Conservation (phyloP, 352 stramenopile species). For the Pythium apleroticum region DNA sequence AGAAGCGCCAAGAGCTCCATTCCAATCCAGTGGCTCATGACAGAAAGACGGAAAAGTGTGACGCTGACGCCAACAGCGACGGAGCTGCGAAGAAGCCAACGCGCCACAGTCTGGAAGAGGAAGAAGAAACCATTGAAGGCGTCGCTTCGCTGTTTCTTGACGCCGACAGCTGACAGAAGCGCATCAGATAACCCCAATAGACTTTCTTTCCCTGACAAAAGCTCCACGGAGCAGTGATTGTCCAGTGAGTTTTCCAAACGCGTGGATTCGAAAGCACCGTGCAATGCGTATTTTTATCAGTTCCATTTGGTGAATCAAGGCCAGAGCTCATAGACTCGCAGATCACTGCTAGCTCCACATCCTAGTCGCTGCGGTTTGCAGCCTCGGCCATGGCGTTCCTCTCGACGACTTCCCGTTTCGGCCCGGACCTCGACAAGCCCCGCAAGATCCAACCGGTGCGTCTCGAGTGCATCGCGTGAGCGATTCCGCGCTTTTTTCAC, state of each 20-base stretch:
- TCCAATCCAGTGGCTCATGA: not conserved
- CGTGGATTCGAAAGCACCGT: too few species aligned
- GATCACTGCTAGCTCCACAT: not conserved
- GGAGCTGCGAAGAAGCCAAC: not conserved
- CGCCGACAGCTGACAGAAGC: not conserved
- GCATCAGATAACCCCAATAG: not conserved
- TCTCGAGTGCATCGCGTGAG: too few species aligned
- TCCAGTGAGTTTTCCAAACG: too few species aligned
- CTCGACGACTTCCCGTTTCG: conserved; percentile 45
- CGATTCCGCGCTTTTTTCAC: too few species aligned
- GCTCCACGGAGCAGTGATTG: too few species aligned
- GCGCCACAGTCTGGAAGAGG: not conserved
- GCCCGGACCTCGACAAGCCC: conserved; percentile 39
- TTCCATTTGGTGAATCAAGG: too few species aligned
- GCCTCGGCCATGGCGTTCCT: conserved; percentile 46
- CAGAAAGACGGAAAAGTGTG: not conserved
- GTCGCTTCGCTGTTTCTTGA: not conserved
- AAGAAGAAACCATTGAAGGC: not conserved
- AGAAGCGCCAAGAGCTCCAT: conserved; percentile 14
- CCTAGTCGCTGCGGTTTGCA: not conserved
- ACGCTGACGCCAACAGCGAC: not conserved
- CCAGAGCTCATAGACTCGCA: too few species aligned
- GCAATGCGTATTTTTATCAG: not conserved
- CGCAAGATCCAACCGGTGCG: conserved; percentile 43
- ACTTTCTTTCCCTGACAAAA: not conserved